Evolutionary conservation across 495 filamentous ascomycete genomes (phyloP).

Genomic region (Neurospora intermedia): DNA sequence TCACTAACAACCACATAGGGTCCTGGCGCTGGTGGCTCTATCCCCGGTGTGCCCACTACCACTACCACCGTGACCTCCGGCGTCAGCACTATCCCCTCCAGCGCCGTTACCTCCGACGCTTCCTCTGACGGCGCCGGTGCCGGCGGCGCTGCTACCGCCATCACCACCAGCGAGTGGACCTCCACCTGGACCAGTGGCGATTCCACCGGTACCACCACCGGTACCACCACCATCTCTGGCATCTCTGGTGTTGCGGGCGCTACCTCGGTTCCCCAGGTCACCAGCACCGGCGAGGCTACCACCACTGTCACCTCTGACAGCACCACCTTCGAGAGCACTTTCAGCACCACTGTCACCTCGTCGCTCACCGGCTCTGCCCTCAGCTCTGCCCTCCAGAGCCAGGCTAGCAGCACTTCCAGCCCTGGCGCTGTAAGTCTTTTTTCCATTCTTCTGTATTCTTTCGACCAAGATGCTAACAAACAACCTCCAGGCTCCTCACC

Average conservation of each 20-base stretch:
- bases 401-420: background rate
- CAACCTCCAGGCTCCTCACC: constrained; percentile 12
- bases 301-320: constrained; percentile 5
- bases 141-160: constrained; percentile 11
- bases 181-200: constrained; percentile 15
- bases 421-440: background rate
- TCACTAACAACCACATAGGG: background rate
- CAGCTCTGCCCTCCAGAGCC: constrained; percentile 6
- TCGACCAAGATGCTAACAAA: background rate
- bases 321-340: constrained; percentile 9
- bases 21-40: background rate
- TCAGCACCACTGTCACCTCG: constrained; percentile 8
- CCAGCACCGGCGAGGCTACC: constrained; percentile 5
- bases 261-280: constrained; percentile 3
- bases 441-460: background rate
- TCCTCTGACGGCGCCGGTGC: background rate
- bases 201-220: constrained; percentile 14
- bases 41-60: constrained; percentile 4
- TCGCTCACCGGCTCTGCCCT: constrained; percentile 6
- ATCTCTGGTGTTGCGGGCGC: constrained; percentile 10
- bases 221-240: constrained; percentile 10
- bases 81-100: constrained; percentile 14
- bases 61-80: constrained; percentile 20
- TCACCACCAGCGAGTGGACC: constrained; percentile 27
- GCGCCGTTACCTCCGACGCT: constrained; percentile 11